Evolutionary conservation across 352 stramenopile species (phyloP).

Genomic region (Globisporangium radiosum): DNA sequence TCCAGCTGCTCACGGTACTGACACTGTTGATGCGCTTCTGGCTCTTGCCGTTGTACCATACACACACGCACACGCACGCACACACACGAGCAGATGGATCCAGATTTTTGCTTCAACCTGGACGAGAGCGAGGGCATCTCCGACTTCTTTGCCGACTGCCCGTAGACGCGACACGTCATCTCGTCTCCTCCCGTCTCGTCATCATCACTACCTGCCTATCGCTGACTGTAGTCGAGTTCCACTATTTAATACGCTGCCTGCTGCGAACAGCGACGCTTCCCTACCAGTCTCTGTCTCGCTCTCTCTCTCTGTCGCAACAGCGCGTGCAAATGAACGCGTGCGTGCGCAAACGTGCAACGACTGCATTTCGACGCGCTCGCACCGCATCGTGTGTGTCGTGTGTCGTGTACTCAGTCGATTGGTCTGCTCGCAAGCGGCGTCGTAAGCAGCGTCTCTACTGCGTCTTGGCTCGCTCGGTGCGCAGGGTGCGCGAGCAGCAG

Average conservation of each 20-base stretch:
- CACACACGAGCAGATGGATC: conserved; percentile 45
- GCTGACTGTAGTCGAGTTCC: not conserved
- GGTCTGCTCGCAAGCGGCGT: conserved; percentile 8
- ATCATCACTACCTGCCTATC: not conserved
- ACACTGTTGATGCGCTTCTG: not conserved
- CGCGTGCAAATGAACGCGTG: not conserved
- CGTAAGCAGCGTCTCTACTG: conserved; percentile 33
- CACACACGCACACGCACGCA: not conserved
- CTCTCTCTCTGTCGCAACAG: not conserved
- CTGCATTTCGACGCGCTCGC: no score
- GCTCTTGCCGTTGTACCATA: no score
- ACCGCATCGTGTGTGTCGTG: not conserved
- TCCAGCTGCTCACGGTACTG: not conserved
- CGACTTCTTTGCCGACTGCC: conserved; percentile 81
- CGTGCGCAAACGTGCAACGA: no score
- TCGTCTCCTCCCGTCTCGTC: not conserved
- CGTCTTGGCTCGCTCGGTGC: conserved; percentile 40
- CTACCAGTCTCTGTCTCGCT: not conserved
- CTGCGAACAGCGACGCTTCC: no score
- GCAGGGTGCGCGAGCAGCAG: conserved; percentile 36
- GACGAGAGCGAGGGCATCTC: conserved; percentile 84
- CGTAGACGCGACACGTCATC: conserved; percentile 21
- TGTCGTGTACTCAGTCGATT: not conserved
- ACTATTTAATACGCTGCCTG: conserved; percentile 5
- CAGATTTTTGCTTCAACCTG: conserved; percentile 87